phyloP scores from a whole-genome alignment of 768 basidiomycete genomes.

The Suillus tomentosus region DNA sequence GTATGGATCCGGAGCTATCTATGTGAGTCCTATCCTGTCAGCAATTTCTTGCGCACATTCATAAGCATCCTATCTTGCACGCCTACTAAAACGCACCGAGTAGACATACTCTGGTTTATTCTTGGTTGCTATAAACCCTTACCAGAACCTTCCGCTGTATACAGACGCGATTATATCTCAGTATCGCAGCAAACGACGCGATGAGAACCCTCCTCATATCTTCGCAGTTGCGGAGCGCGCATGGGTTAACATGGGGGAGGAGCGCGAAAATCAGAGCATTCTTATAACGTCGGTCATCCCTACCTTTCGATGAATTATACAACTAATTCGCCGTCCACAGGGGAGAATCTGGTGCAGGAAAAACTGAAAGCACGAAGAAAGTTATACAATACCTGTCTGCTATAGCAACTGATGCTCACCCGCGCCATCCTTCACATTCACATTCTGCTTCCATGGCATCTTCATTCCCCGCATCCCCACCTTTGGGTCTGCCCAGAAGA shows the following conservation, averaged over 20 bases:
- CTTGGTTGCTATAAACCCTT: conserved; percentile 98
- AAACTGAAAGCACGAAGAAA: conserved; percentile 99
- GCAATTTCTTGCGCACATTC: conserved; percentile 9
- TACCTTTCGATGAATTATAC: conserved; percentile 10
- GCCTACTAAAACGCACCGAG: conserved; percentile 17
- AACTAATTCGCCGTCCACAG: conserved; percentile 42
- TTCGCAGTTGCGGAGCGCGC: conserved; percentile 97
- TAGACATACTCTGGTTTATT: conserved; percentile 96
- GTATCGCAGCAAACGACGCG: conserved; percentile 85
- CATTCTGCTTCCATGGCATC: conserved; percentile 63
- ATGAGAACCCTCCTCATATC: conserved; percentile 95
- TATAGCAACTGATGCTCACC: conserved; percentile 83
- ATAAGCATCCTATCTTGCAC: conserved; percentile 15
- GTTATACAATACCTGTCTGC: conserved; percentile 99
- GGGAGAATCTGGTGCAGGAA: conserved; percentile 98
- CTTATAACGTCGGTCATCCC: conserved; percentile 82
- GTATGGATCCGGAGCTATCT: conserved; percentile 90
- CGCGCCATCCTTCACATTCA: conserved; percentile 59
- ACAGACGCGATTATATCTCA: conserved; percentile 85
- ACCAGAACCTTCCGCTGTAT: conserved; percentile 89
- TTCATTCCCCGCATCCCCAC: conserved; percentile 58
- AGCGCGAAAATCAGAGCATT: conserved; percentile 96
- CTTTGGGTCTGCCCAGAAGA: conserved; percentile 69
- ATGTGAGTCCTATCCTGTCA: conserved; percentile 56
- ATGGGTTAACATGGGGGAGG: conserved; percentile 98